phyloP scores from a whole-genome alignment of 208 protist species.

The Leishmania tropica region DNA sequence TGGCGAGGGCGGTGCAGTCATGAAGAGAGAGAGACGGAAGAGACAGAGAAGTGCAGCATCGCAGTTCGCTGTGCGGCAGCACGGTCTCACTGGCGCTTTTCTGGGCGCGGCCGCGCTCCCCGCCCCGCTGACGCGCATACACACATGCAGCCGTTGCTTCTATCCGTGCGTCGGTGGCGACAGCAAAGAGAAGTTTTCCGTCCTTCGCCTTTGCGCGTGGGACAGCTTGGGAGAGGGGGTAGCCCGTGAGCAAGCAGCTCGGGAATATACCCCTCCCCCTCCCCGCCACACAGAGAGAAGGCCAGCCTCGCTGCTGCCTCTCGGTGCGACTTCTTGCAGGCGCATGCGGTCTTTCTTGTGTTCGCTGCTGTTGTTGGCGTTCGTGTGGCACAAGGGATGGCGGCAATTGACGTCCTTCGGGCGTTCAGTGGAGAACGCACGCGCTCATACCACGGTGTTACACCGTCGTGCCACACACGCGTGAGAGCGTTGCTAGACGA shows the following conservation, averaged over 20 bases:
- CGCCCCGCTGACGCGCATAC: not conserved
- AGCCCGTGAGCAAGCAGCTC: not conserved
- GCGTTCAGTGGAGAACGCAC: not conserved
- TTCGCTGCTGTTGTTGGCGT: not conserved
- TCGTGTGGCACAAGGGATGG: not conserved
- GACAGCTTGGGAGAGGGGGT: not conserved
- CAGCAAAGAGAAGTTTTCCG: no score
- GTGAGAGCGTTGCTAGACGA: no score
- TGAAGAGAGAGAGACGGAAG: not conserved
- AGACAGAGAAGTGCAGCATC: not conserved
- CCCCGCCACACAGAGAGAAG: not conserved
- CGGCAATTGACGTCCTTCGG: not conserved
- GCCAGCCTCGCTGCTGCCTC: not conserved
- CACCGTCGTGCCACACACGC: not conserved
- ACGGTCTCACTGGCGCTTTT: not conserved
- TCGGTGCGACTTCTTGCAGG: not conserved
- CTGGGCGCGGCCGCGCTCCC: no score
- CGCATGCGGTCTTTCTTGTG: not conserved
- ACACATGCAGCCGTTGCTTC: not conserved
- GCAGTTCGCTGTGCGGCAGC: not conserved
- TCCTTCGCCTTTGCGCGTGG: not conserved
- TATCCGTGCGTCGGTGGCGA: not conserved
- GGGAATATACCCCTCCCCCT: not conserved
- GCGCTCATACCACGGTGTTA: not conserved
- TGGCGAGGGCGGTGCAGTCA: not conserved